phyloP scores from a whole-genome alignment of 2,329 filamentous ascomycete genomes.

The Graphiopsis chlorocephala region DNA sequence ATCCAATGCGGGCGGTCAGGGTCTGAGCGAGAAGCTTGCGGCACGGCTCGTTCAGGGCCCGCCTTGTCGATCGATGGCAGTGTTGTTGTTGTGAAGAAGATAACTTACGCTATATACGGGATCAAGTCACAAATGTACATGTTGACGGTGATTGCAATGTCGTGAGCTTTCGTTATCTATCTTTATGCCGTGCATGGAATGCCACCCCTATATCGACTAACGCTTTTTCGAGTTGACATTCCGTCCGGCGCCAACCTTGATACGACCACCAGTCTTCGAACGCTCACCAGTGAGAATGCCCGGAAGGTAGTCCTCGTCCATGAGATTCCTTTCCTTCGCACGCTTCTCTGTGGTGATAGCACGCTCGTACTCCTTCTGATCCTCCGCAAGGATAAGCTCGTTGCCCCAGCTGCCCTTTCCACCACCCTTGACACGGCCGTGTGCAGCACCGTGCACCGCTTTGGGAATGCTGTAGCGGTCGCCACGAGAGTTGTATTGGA shows the following conservation, averaged over 20 bases:
- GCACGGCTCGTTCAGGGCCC: conserved; percentile 11
- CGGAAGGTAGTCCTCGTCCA: conserved; percentile 94
- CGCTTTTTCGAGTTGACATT: conserved; percentile 79
- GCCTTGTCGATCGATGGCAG: neutral
- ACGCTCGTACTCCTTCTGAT: conserved; percentile 86
- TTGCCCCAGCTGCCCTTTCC: conserved; percentile 86
- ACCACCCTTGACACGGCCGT: conserved; percentile 69
- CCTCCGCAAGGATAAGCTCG: conserved; percentile 81
- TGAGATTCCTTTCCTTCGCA: conserved; percentile 70
- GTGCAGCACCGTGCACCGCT: conserved; percentile 75
- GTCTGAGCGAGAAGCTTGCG: conserved; percentile 1
- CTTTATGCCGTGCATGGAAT: neutral
- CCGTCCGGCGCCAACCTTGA: conserved; percentile 79
- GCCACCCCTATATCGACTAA: neutral
- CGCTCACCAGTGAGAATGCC: conserved; percentile 79
- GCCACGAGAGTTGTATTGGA: conserved; percentile 92
- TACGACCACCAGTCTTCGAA: conserved; percentile 61
- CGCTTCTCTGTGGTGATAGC: conserved; percentile 64
- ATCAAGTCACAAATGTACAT: neutral
- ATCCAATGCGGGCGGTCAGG: neutral
- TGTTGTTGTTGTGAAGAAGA: neutral
- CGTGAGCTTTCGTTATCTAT: conserved; percentile 15
- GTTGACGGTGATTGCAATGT: neutral
- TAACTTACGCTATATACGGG: no score
- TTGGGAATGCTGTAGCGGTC: conserved; percentile 93